Base-by-base conservation (phyloP, 2,329 filamentous ascomycete genomes). In the Neurospora sp. region DNA sequence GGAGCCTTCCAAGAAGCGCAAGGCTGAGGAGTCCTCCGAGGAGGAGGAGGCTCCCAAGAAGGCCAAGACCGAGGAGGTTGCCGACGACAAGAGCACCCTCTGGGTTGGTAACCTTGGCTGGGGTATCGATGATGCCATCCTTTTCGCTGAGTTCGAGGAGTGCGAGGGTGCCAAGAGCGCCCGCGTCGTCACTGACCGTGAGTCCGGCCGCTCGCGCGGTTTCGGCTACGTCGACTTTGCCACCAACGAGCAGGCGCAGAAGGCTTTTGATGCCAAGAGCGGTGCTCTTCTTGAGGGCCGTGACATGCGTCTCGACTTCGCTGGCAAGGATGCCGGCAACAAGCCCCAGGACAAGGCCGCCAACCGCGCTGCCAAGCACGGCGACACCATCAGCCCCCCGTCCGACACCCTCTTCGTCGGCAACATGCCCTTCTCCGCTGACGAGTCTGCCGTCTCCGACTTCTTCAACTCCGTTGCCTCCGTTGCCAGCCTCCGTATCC, bases 221-320 rank as follows among this genome's bases (percentile, higher is more conserved):
- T 97, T 96, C 81, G 94, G 94, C 72, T 97, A 97, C 79, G 92
- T 97, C 76, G 93, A 97, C 84, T 97, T 94, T 81, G 84, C 85
- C 78, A 87, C 85, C 74, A 81, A 86, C 71, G 89, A 87, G 71
- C 73, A 74, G 39, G 78, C 78, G 67, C 71, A 80, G 78, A 77
- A 77, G 69, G 79, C 84, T 17, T 80, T 81, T 71, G 79, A 79
- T 38, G 79, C 76, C 71, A 80, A 80, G 77, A 76, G 76, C 70
- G 79, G 79, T 70, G 76, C 74, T 69, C 77, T 74, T 71, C 74
- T 81, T 39, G 78, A 80, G 68, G 78, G 78, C 69, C 79, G 79
- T 40, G 78, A 80, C 72, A 76, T 81, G 71, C 77, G 78, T 67
- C 75, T 81, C 33, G 79, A 81, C 76, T 79, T 85, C 80, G 79